Evolutionary conservation across 148 eudicot genomes (phyloP).

Genomic region (Rhododendron ferrugineum): DNA sequence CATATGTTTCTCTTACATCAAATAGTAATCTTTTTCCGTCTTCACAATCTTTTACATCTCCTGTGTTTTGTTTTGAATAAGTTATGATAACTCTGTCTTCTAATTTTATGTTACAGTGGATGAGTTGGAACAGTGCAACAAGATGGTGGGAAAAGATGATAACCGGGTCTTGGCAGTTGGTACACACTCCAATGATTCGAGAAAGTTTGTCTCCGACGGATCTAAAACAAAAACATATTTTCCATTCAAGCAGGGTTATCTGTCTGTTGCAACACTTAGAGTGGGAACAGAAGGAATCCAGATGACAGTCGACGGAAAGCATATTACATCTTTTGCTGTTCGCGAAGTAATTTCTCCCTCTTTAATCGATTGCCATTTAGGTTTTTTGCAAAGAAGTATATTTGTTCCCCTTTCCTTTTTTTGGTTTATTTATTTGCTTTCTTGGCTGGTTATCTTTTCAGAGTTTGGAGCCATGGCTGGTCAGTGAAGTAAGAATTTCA

Average conservation of each 20-base stretch:
- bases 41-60: not conserved
- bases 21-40: not conserved
- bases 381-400: not conserved
- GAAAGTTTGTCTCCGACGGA: slow-evolving; percentile 34
- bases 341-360: slow-evolving; percentile 56
- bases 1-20: not conserved
- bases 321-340: slow-evolving; percentile 79
- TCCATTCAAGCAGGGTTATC: slow-evolving; percentile 85
- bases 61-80: not conserved
- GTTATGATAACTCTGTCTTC: slow-evolving; percentile 7
- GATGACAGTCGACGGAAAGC: slow-evolving; percentile 97
- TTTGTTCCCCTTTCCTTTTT: not conserved
- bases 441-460: slow-evolving; percentile 20
- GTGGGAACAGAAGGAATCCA: slow-evolving; percentile 92
- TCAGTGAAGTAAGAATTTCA: slow-evolving; percentile 74
- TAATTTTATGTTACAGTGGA: slow-evolving; percentile 51
- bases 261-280: slow-evolving; percentile 89
- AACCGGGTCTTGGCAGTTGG: slow-evolving; percentile 31
- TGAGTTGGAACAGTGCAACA: slow-evolving; percentile 81
- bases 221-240: slow-evolving; percentile 57
- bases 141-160: slow-evolving; percentile 63
- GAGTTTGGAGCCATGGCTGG: slow-evolving; percentile 97
- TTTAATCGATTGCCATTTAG: not conserved
- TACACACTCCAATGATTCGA: slow-evolving; percentile 34
- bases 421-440: not conserved